Conservation (phyloP, 2,329 filamentous ascomycete genomes). For the Fusarium illudens region DNA sequence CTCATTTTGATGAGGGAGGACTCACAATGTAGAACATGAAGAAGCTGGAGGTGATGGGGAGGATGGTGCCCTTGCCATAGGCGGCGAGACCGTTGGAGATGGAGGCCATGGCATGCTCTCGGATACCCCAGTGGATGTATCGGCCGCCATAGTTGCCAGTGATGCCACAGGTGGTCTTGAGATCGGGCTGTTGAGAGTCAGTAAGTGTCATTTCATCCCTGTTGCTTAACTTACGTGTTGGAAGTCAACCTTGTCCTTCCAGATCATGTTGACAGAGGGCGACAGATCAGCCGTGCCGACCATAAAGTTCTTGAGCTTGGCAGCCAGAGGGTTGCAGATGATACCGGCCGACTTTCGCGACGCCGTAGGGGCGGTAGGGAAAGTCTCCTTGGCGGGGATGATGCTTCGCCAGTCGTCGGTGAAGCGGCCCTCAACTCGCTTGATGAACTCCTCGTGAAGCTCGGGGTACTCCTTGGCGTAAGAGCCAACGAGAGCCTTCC, state of each 20-base stretch:
- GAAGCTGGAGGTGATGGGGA: slow-evolving; percentile 67
- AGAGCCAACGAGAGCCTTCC: slow-evolving; percentile 52
- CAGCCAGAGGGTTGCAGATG: slow-evolving; percentile 61
- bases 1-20: not conserved
- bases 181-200: slow-evolving; percentile 43
- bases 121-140: slow-evolving; percentile 68
- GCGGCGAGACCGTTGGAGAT: slow-evolving; percentile 68
- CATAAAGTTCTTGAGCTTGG: slow-evolving; percentile 57
- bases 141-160: slow-evolving; percentile 64
- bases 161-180: slow-evolving; percentile 55
- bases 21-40: slow-evolving; percentile 66
- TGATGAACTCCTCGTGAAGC: slow-evolving; percentile 58
- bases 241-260: slow-evolving; percentile 61
- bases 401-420: slow-evolving; percentile 58
- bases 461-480: slow-evolving; percentile 59
- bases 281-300: slow-evolving; percentile 63
- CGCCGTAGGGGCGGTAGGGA: slow-evolving; percentile 57
- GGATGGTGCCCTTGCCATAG: slow-evolving; percentile 61
- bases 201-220: not conserved
- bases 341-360: slow-evolving; percentile 59
- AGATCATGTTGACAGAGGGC: slow-evolving; percentile 64
- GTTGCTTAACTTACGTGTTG: slow-evolving; percentile 47
- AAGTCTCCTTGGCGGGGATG: slow-evolving; percentile 54
- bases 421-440: slow-evolving; percentile 58
- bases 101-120: slow-evolving; percentile 68